phyloP scores from a whole-genome alignment of 2,329 filamentous ascomycete species.

The Beauveria varroae region DNA sequence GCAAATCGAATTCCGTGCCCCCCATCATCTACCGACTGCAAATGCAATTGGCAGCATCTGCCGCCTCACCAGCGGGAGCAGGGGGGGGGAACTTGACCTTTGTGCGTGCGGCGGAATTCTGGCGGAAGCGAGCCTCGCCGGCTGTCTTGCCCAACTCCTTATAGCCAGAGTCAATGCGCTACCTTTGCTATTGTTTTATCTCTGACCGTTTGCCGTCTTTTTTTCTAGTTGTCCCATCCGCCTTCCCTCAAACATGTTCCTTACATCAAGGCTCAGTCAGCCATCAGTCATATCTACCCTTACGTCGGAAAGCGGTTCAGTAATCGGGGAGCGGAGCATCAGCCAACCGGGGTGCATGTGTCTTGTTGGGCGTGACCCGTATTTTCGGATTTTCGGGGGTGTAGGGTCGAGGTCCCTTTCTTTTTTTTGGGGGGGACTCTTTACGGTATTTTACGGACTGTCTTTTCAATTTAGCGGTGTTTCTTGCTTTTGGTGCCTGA shows the following conservation, averaged over 20 bases:
- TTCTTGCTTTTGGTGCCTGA: slow-evolving; percentile 1
- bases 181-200: background rate
- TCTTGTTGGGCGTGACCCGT: background rate
- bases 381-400: background rate
- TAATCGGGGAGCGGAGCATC: background rate
- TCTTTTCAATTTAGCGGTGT: background rate
- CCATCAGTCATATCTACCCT: background rate
- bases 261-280: background rate
- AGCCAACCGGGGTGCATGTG: background rate
- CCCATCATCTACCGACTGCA: too few relatives aligned
- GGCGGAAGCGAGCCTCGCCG: background rate
- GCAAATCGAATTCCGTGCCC: too few relatives aligned
- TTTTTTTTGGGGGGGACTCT: background rate
- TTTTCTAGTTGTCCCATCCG: background rate
- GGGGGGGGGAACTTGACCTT: background rate
- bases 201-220: background rate
- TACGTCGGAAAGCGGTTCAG: background rate
- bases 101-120: background rate
- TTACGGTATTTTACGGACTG: background rate
- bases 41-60: background rate
- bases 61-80: background rate
- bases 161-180: background rate
- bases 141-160: background rate
- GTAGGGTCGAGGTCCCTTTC: background rate
- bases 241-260: background rate